phyloP scores from a whole-genome alignment of 208 protist genomes.

The Leptomonas pyrrhocoris region DNA sequence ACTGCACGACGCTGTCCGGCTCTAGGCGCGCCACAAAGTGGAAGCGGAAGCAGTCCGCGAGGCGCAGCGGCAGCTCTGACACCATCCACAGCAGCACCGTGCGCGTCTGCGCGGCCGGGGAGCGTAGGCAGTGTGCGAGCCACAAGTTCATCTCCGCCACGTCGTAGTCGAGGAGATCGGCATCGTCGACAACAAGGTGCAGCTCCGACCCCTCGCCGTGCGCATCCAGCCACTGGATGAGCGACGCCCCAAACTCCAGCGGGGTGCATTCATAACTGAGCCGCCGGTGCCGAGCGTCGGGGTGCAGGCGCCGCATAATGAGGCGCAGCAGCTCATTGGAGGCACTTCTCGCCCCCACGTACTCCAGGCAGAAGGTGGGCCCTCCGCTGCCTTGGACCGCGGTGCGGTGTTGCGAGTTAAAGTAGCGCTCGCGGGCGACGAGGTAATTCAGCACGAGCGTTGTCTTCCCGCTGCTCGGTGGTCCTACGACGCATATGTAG shows the following conservation, averaged over 20 bases:
- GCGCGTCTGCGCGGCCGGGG: conserved; percentile 15
- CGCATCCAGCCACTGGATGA: conserved; percentile 54
- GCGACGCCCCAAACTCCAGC: conserved; percentile 55
- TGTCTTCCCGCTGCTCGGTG: conserved; percentile 83
- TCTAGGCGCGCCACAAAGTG: conserved; percentile 69
- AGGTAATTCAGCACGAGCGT: conserved; percentile 61
- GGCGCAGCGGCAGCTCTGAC: conserved; percentile 63
- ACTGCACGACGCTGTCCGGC: conserved; percentile 37
- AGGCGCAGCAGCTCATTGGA: conserved; percentile 34
- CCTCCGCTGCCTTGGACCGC: conserved; percentile 4
- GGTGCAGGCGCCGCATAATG: conserved; percentile 30
- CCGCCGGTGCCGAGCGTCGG: conserved; percentile 25
- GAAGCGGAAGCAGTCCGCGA: conserved; percentile 78
- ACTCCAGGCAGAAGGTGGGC: conserved; percentile 47
- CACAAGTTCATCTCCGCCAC: conserved; percentile 47
- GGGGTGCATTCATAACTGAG: conserved; percentile 49
- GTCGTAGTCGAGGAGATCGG: conserved; percentile 59
- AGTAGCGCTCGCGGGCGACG: conserved; percentile 51
- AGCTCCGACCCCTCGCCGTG: conserved; percentile 64
- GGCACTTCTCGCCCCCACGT: conserved; percentile 43
- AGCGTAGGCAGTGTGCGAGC: conserved; percentile 51
- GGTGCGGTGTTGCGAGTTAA: conserved; percentile 12
- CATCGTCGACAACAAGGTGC: conserved; percentile 87
- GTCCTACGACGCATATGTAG: conserved; percentile 74
- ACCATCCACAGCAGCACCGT: conserved; percentile 73